Evolutionary conservation across 164 flowering plant genomes (phyloP).

Genomic region (Tinospora cordifolia): DNA sequence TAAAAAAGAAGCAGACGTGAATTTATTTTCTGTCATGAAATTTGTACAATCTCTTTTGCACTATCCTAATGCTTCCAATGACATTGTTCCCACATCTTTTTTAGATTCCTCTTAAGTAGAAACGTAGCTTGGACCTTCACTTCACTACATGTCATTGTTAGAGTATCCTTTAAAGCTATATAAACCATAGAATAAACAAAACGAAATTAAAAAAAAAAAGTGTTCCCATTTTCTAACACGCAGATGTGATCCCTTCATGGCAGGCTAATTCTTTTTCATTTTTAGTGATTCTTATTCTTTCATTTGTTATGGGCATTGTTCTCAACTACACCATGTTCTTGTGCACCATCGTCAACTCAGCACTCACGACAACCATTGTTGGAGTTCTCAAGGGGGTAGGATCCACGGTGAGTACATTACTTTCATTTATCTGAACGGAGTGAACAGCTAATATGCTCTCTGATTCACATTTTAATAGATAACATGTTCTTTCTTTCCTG

Average conservation of each 20-base stretch:
- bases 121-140: too few relatives aligned
- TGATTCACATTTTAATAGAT: not conserved
- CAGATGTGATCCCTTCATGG: conserved; percentile 4
- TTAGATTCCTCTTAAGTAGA: not conserved
- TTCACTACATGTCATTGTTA: not conserved
- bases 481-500: not conserved
- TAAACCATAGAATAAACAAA: not conserved
- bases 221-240: conserved; percentile 9
- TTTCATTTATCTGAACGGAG: conserved; percentile 1
- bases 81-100: not conserved
- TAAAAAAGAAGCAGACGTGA: not conserved
- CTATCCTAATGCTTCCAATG: not conserved
- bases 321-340: conserved; percentile 96
- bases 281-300: conserved; percentile 56
- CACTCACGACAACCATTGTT: conserved; percentile 94
- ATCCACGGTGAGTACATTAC: conserved; percentile 58
- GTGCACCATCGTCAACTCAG: conserved; percentile 95
- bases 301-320: conserved; percentile 90
- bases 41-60: not conserved
- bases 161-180: not conserved
- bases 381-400: conserved; percentile 99
- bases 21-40: not conserved
- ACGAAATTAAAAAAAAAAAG: not conserved
- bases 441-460: not conserved
- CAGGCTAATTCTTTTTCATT: conserved; percentile 75